Evolutionary conservation across 257 asterid genomes (phyloP), one percentile per base, ranked within the genome.

Genomic region (Primulina tabacum): DNA sequence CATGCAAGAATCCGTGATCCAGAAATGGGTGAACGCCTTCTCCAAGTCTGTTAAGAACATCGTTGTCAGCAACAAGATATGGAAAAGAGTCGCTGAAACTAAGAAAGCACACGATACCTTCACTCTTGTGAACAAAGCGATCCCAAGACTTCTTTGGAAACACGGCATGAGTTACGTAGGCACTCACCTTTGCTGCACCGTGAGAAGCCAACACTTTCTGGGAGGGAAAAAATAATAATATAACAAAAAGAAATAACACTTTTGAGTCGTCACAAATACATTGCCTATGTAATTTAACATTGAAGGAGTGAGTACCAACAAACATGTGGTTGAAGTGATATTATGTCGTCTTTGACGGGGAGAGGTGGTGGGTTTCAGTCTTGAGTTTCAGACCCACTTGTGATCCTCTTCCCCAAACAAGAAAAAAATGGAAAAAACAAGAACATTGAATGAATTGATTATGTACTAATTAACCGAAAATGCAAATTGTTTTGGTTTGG

Each of bases 1-100:
- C 17, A 96, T 90, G 78, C 99, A 93, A 0, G 99, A 93, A 81
- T 93, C 99, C 0, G 94, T 90, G 76, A 87, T 87, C 98, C 97
- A 93, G 64, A 93, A 90, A 81, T 90, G 85, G 56, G 93, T 32
- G 75, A 92, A 90, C 4, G 90, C 97, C 73, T 84, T 85, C 78
- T 69, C 86, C 50, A 79, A 70, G 4, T 65, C 85, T 77, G 32
- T 43, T 40, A 69, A 61, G 21, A 64, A 40, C 33, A 71, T n/a
- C 0, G 6, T 61, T 3, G 60, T 78, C 72, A 79, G 69, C 64
- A 40, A 74, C 14, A 9, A 24, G 35, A 62, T 26, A 29, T 20
- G 9, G 57, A 38, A 35, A 4, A 14, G 2, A 37, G 8, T 28
- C 0, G 47, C 24, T 30, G 10, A 56, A 64, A 26, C 7, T 52